These are phyloP conservation scores for Penicillium ochrochloron DNA, from an alignment of 495 filamentous ascomycete species.

Conservation along the genomic window DNA sequence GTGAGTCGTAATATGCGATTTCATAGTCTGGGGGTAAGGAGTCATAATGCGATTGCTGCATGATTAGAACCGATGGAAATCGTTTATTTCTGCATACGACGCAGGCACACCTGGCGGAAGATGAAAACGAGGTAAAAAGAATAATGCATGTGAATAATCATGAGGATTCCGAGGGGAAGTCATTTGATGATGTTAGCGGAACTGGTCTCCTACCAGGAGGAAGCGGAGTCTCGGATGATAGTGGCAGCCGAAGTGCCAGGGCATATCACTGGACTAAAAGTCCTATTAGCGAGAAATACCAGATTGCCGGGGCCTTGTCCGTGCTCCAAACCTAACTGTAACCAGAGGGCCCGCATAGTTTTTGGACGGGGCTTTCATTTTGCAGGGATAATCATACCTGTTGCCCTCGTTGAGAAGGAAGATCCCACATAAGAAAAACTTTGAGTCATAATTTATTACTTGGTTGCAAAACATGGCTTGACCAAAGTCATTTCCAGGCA, in stretches of 20 bases:
- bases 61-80: background rate
- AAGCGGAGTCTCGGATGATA: background rate
- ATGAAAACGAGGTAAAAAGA: background rate
- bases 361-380: background rate
- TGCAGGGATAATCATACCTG: background rate
- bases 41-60: background rate
- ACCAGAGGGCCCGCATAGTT: background rate
- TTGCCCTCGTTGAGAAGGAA: background rate
- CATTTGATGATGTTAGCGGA: background rate
- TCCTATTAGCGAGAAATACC: background rate
- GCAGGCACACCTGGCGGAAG: background rate
- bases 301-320: background rate
- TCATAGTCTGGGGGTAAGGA: background rate
- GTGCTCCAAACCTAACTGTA: constrained; percentile 1
- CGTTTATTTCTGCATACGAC: background rate
- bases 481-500: background rate
- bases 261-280: background rate
- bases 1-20: background rate
- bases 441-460: background rate
- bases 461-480: background rate
- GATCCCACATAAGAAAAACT: background rate
- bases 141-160: background rate
- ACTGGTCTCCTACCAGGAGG: background rate
- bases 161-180: background rate
- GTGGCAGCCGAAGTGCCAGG: background rate